These are phyloP conservation scores for Diutina ranongensis DNA, from an alignment of 1,139 yeast species.

Conservation along the genomic window DNA sequence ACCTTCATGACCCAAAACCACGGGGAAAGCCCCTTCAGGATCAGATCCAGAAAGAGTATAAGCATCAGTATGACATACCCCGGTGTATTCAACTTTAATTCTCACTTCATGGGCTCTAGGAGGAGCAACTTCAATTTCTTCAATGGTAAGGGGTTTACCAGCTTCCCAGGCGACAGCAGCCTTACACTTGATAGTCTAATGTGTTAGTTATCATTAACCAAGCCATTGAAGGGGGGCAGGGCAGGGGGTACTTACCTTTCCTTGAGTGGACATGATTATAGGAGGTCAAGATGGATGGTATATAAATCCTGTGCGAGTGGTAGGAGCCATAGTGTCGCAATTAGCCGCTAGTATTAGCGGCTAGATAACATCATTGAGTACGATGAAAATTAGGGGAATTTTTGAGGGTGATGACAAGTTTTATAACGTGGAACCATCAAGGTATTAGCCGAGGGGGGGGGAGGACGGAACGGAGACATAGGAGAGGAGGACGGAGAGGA, in stretches of 20 bases:
- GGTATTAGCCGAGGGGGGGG: too few species aligned
- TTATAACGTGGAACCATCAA: too few species aligned
- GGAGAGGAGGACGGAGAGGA: too few species aligned
- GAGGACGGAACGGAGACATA: too few species aligned
- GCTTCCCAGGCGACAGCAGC: constrained; percentile 99
- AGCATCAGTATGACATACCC: constrained; percentile 98
- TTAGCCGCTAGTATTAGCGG: background rate
- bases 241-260: background rate
- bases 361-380: background rate
- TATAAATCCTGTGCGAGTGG: too few species aligned
- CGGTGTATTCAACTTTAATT: constrained; percentile 75
- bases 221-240: background rate
- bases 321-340: too few species aligned
- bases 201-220: too few species aligned
- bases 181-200: constrained; percentile 67
- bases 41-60: constrained; percentile 89
- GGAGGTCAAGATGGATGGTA: background rate
- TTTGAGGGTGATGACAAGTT: background rate
- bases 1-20: constrained; percentile 90
- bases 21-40: constrained; percentile 96
- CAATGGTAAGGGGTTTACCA: constrained; percentile 70
- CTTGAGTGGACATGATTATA: constrained; percentile 6
- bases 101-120: constrained; percentile 97
- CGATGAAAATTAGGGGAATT: background rate
- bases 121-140: constrained; percentile 81